These are phyloP conservation scores for Opeltia flavorubescens DNA, from an alignment of 495 filamentous ascomycete genomes.

Conservation along the genomic window DNA sequence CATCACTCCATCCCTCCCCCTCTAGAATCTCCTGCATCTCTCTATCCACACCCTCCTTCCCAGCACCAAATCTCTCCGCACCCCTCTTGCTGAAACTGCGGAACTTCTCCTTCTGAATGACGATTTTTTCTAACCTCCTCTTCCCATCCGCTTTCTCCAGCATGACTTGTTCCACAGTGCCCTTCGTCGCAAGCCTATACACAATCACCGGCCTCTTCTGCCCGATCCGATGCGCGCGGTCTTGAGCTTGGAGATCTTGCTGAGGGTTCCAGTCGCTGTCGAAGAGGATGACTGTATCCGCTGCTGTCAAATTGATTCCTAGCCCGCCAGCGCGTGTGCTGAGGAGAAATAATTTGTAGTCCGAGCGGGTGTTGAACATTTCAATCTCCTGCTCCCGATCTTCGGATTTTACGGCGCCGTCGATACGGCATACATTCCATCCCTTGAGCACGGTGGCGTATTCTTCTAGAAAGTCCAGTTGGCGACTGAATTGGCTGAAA, in stretches of 20 bases:
- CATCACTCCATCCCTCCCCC: conserved; percentile 44
- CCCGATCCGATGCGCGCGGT: conserved; percentile 87
- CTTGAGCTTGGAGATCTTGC: conserved; percentile 91
- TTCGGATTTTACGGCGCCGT: conserved; percentile 69
- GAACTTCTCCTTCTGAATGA: conserved; percentile 83
- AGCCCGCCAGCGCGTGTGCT: conserved; percentile 86
- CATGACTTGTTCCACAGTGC: conserved; percentile 80
- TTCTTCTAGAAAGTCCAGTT: conserved; percentile 71
- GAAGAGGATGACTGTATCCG: conserved; percentile 62
- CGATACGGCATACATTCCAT: conserved; percentile 81
- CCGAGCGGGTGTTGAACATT: conserved; percentile 61
- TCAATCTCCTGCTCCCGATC: conserved; percentile 75
- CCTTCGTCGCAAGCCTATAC: conserved; percentile 88
- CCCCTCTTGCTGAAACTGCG: conserved; percentile 33
- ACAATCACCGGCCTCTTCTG: conserved; percentile 85
- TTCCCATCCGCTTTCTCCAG: conserved; percentile 85
- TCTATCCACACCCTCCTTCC: conserved; percentile 30
- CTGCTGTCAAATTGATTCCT: conserved; percentile 74
- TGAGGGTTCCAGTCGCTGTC: conserved; percentile 96
- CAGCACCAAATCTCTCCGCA: conserved; percentile 14
- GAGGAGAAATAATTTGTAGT: conserved; percentile 69
- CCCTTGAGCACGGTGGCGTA: conserved; percentile 58
- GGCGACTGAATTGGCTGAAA: conserved; percentile 92
- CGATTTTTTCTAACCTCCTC: conserved; percentile 82
- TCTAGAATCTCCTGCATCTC: conserved; percentile 33